Base-by-base conservation (phyloP, 208 protist species). In the Trypanosoma melophagium region DNA sequence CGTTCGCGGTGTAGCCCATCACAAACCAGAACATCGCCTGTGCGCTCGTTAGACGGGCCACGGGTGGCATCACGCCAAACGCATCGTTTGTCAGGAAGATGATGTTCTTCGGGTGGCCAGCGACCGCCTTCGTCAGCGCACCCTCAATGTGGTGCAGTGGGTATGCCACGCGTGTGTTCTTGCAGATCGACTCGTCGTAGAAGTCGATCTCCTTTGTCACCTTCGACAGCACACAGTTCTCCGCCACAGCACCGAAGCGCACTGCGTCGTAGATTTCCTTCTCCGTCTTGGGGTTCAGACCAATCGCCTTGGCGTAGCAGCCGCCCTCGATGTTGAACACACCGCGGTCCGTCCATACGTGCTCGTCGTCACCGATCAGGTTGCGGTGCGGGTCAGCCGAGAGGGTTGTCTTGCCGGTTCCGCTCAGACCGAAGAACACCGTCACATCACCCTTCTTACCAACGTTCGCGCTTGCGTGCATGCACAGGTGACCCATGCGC, bases 71-170 rank as follows among this genome's bases (percentile, higher is more conserved):
- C 63, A 99, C 96, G 67, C 98, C 98, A 69, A 98, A 99, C 24
- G 97, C 97, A 69, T 99, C 98, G 84, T 97, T 98, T 19, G 97
- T 98, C 73, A 99, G 84, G 74, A 99, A 92, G 71, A 99, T 97
- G 59, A 99, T 84, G 81, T 99, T 98, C 35, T 77, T 92, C 31
- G 98, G 97, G 74, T 98, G 93, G 17, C 83, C 81, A 14, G 82
- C 79, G 69, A 82, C 76, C 10, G 83, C 90, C 64, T 82, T 78
- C 47, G 77, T 81, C 61, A 96, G 88, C 12, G 91, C 89, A 67
- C 97, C 97, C 42, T 87, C 90, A 66, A 99, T 98, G 73, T 94
- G 89, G 57, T 96, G 74, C 55, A 99, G 80, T 25, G 97, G 98
- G 84, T 99, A 99, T 19, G 93, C 84, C 58, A 86, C 86, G 60